phyloP scores from a whole-genome alignment of 768 basidiomycete genomes.

The Chalciporus piperatus region DNA sequence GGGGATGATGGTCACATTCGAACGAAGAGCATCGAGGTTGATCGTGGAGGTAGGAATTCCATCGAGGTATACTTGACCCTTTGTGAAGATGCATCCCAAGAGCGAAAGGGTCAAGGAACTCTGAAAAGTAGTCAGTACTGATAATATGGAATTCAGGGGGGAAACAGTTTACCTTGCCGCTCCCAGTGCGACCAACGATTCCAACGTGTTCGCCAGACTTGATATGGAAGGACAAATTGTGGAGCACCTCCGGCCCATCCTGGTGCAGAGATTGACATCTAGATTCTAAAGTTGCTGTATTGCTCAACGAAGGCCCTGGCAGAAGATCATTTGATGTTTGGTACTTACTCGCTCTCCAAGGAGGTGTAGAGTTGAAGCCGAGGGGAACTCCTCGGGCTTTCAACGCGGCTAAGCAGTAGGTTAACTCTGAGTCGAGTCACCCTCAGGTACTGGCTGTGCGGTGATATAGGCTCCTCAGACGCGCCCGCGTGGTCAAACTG shows the following conservation, averaged over 20 bases:
- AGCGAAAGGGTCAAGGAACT: constrained; percentile 52
- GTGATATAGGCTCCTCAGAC: too few species aligned
- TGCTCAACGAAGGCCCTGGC: too few species aligned
- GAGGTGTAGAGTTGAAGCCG: too few species aligned
- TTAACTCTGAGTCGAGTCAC: too few species aligned
- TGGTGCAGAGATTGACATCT: constrained; percentile 10
- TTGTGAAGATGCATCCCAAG: constrained; percentile 53
- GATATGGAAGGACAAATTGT: constrained; percentile 49
- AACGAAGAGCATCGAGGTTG: constrained; percentile 53
- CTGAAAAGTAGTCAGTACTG: constrained; percentile 18
- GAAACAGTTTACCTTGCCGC: constrained; percentile 43
- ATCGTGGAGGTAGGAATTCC: constrained; percentile 42
- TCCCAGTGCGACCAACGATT: constrained; percentile 61
- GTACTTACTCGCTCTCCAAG: too few species aligned
- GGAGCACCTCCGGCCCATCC: constrained; percentile 55
- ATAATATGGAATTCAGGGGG: too few species aligned
- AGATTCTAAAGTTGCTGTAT: too few species aligned
- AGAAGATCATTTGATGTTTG: too few species aligned
- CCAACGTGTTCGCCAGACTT: constrained; percentile 58
- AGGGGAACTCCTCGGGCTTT: too few species aligned
- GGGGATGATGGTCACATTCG: constrained; percentile 58
- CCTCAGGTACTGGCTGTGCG: too few species aligned
- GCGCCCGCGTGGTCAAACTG: too few species aligned
- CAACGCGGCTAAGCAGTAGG: too few species aligned
- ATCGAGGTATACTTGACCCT: constrained; percentile 52